phyloP scores from a whole-genome alignment of 208 protist genomes.

The Pavlovales sp. region DNA sequence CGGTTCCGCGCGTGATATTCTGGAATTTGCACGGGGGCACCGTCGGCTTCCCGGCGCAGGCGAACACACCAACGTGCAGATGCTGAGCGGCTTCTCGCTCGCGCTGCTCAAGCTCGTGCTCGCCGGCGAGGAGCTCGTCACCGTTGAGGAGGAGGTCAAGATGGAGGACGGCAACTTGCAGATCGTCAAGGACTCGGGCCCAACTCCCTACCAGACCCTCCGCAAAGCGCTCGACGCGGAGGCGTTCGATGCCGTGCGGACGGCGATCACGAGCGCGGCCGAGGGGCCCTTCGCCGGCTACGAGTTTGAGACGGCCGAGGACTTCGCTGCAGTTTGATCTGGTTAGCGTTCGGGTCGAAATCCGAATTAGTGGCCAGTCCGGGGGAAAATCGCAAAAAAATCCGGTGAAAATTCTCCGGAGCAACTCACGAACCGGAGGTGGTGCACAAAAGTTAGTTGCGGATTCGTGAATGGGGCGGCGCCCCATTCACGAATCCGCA shows the following conservation, averaged over 20 bases:
- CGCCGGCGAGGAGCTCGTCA: background rate
- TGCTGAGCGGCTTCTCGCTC: background rate
- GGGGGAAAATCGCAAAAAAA: no score
- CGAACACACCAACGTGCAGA: background rate
- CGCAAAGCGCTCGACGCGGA: background rate
- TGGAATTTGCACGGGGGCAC: slow-evolving; percentile 14
- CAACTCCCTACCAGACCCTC: background rate
- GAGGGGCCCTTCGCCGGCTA: background rate
- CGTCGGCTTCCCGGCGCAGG: background rate
- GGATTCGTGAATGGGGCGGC: no score
- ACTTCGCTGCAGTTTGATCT: background rate
- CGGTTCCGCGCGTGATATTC: slow-evolving; percentile 18
- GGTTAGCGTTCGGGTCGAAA: no score
- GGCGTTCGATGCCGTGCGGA: background rate
- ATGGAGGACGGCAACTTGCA: background rate
- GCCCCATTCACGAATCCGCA: no score
- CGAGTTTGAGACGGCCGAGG: background rate
- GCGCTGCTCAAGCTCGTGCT: slow-evolving; percentile 3
- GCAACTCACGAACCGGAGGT: no score
- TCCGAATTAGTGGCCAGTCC: no score
- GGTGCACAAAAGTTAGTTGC: no score
- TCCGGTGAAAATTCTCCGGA: no score
- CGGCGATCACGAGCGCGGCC: background rate
- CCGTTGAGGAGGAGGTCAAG: background rate
- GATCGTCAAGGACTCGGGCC: background rate